phyloP scores from a whole-genome alignment of 2,329 filamentous ascomycete species.

The Xenosphaeropsis pyriputrescens region DNA sequence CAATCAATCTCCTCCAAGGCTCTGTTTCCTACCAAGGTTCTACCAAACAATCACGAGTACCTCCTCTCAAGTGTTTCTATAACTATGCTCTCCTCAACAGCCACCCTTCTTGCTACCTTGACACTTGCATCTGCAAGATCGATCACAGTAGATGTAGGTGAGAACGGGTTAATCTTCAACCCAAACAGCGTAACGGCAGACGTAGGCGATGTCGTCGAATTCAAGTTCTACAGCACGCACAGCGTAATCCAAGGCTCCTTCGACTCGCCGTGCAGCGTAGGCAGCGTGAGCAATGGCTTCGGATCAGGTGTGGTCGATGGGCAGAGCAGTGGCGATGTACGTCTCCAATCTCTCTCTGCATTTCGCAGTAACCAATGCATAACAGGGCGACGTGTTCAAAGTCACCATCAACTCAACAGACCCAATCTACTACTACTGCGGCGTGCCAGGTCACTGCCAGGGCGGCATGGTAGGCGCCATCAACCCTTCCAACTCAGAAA shows the following conservation, averaged over 20 bases:
- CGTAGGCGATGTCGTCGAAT: slow-evolving; percentile 35
- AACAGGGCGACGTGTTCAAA: slow-evolving; percentile 4
- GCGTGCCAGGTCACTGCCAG: slow-evolving; percentile 22
- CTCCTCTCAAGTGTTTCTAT: too few species aligned
- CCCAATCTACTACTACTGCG: slow-evolving; percentile 28
- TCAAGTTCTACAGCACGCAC: slow-evolving; percentile 36
- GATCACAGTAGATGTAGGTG: slow-evolving; percentile 14
- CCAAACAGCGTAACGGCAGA: slow-evolving; percentile 33
- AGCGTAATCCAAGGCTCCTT: slow-evolving; percentile 25
- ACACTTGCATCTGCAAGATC: neutral
- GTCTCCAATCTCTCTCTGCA: too few species aligned
- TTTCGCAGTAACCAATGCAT: too few species aligned
- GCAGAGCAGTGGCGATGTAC: too few species aligned
- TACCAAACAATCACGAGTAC: too few species aligned
- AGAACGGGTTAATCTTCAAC: slow-evolving; percentile 26
- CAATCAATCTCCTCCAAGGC: too few species aligned
- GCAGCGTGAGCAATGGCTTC: neutral
- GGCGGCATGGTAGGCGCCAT: slow-evolving; percentile 27
- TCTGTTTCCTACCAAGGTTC: too few species aligned
- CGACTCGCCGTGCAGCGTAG: slow-evolving; percentile 14
- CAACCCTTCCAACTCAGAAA: slow-evolving; percentile 15
- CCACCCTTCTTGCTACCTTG: neutral
- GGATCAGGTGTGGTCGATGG: neutral
- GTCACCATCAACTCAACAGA: slow-evolving; percentile 20
- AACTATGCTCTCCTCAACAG: too few species aligned